Evolutionary conservation across 169 alveolate genomes (phyloP).

Genomic region (Plasmodium billcollinsi): DNA sequence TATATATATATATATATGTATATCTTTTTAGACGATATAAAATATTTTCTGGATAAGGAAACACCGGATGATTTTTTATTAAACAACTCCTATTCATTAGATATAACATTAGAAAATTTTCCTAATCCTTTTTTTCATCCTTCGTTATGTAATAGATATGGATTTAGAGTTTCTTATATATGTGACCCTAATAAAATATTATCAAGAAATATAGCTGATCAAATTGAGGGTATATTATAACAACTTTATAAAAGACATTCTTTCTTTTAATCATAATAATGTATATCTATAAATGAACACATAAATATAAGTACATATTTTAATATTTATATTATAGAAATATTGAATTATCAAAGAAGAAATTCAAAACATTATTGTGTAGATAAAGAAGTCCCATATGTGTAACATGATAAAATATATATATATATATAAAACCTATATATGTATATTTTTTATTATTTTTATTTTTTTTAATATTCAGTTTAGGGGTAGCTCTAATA

Average conservation of each 20-base stretch:
- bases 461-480: conserved; percentile 6
- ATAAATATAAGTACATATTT: not conserved
- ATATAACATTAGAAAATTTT: conserved; percentile 83
- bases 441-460: not conserved
- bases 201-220: conserved; percentile 50
- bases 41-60: conserved; percentile 25
- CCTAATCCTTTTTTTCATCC: conserved; percentile 86
- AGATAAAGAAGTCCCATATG: conserved; percentile 57
- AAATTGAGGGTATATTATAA: conserved; percentile 42
- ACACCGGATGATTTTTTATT: conserved; percentile 28
- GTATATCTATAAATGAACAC: not conserved
- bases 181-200: conserved; percentile 85
- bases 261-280: too few species aligned
- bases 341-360: conserved; percentile 53
- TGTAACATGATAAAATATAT: conserved; percentile 21
- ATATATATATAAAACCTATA: not conserved
- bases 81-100: conserved; percentile 32
- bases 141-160: conserved; percentile 81
- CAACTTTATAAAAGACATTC: too few species aligned
- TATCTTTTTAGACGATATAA: conserved; percentile 35
- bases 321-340: conserved; percentile 14
- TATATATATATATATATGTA: not conserved
- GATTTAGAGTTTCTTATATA: conserved; percentile 80
- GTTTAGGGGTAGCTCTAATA: conserved; percentile 67
- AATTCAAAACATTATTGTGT: conserved; percentile 51